These are phyloP conservation scores for Symbiodinium pilosum DNA, from an alignment of 73 alveolate genomes.

Conservation along the genomic window DNA sequence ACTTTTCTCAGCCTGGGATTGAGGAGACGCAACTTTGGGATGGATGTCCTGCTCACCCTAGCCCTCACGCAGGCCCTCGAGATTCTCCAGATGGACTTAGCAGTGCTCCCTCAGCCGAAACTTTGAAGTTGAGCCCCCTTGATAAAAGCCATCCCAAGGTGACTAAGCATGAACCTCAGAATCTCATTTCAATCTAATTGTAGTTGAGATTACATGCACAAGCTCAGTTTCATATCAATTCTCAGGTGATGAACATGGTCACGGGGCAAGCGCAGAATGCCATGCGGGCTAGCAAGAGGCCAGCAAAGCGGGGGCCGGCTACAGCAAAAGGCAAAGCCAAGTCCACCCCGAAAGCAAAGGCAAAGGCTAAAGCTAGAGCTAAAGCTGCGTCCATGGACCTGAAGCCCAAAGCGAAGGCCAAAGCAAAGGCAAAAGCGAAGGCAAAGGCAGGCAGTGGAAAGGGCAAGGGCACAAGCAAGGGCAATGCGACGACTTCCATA, in stretches of 20 bases:
- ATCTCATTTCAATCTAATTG: too few species aligned
- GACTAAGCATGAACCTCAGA: background rate
- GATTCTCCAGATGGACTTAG: background rate
- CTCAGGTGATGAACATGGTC: background rate
- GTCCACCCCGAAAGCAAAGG: background rate
- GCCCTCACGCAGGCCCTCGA: too few species aligned
- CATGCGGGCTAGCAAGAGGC: background rate
- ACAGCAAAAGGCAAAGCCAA: background rate
- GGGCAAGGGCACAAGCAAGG: background rate
- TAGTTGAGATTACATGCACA: background rate
- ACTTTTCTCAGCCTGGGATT: too few species aligned
- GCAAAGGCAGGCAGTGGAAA: background rate
- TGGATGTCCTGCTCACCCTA: too few species aligned
- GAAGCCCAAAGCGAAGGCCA: background rate
- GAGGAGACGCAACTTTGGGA: too few species aligned
- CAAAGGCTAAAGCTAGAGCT: background rate
- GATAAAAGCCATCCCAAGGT: background rate
- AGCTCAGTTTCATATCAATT: too few species aligned
- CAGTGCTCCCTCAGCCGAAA: background rate
- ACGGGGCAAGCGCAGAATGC: background rate
- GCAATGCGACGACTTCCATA: background rate
- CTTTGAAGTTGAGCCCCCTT: background rate
- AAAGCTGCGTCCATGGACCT: background rate
- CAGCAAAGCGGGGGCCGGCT: background rate
- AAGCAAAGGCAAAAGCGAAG: background rate